Percentiles rank a stretch among this genome's conserved stretches.
Conservation (phyloP, 2,329 filamentous ascomycete species). For the Beauveria brongniartii region DNA sequence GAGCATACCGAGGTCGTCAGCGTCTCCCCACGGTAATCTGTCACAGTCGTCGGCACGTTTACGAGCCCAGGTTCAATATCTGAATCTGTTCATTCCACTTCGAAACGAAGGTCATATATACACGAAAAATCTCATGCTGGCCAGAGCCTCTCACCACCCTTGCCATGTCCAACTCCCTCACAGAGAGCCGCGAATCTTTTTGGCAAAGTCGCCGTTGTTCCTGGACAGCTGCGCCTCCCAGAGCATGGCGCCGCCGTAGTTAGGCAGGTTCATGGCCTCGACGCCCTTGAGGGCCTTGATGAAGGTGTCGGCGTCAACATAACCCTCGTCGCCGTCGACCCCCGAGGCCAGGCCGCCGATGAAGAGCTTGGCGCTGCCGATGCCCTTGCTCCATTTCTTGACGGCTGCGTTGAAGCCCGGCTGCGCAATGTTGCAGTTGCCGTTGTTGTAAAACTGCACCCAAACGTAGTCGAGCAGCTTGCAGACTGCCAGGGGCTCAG, state of each 20-base stretch:
- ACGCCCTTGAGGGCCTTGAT: constrained; percentile 33
- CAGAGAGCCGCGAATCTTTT: constrained; percentile 12
- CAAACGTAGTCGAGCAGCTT: constrained; percentile 46
- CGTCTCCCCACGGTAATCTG: background rate
- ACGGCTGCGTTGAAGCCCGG: constrained; percentile 50
- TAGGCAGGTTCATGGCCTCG: constrained; percentile 44
- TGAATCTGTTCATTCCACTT: constrained; percentile 1
- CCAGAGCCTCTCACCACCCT: background rate
- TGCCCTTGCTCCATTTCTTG: constrained; percentile 56
- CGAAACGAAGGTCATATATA: constrained; percentile 3
- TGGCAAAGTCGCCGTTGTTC: constrained; percentile 39
- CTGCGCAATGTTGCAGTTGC: constrained; percentile 45
- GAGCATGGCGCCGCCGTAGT: constrained; percentile 59
- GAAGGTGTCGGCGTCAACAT: constrained; percentile 36
- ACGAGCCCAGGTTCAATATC: background rate
- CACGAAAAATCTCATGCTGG: background rate
- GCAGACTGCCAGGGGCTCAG: constrained; percentile 25
- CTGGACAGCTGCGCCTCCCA: constrained; percentile 54
- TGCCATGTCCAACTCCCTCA: background rate
- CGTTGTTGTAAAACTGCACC: constrained; percentile 61
- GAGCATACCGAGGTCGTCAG: too few relatives aligned
- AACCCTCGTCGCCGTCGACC: constrained; percentile 43
- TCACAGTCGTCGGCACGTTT: background rate
- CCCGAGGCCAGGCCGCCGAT: constrained; percentile 49
- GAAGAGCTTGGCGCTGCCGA: constrained; percentile 50